Evolutionary conservation across 2,329 filamentous ascomycete genomes (phyloP).

Genomic region (Calonectria leucothoes): DNA sequence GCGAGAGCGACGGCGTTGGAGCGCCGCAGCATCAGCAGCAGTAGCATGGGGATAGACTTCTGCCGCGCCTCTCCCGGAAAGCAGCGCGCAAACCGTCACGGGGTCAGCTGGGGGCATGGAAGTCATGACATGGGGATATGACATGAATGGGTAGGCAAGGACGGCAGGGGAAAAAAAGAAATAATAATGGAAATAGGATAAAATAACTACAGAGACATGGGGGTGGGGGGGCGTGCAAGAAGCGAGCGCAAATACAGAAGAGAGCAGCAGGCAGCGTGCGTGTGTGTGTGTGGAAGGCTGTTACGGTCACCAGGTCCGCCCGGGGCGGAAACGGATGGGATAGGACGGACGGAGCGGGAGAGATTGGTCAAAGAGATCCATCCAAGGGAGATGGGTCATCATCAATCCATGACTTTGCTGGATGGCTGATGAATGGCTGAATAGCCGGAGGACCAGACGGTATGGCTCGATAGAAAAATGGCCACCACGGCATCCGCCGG

Average conservation of each 20-base stretch:
- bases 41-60: slow-evolving; percentile 27
- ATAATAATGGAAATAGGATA: not conserved
- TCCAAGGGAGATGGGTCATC: slow-evolving; percentile 13
- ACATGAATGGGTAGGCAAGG: not conserved
- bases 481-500: slow-evolving; percentile 13
- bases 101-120: not conserved
- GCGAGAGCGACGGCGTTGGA: slow-evolving; percentile 7
- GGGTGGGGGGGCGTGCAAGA: slow-evolving; percentile 21
- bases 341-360: slow-evolving; percentile 15
- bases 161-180: not conserved
- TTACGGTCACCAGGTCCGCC: slow-evolving; percentile 31
- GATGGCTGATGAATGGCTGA: slow-evolving; percentile 11
- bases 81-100: slow-evolving; percentile 31
- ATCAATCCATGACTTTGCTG: slow-evolving; percentile 14
- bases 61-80: slow-evolving; percentile 42
- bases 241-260: slow-evolving; percentile 20
- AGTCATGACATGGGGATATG: slow-evolving; percentile 18
- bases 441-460: slow-evolving; percentile 2
- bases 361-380: slow-evolving; percentile 3
- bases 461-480: slow-evolving; percentile 7
- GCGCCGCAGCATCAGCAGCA: slow-evolving; percentile 10
- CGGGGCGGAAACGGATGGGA: slow-evolving; percentile 33
- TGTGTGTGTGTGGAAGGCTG: slow-evolving; percentile 30
- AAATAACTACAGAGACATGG: slow-evolving; percentile 8
- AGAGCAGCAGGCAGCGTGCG: not conserved